A percentile compares a stretch with the other conserved stretches of the same genome.
Evolutionary conservation across 208 protist species (phyloP).

Genomic region (Crithidia bombi): DNA sequence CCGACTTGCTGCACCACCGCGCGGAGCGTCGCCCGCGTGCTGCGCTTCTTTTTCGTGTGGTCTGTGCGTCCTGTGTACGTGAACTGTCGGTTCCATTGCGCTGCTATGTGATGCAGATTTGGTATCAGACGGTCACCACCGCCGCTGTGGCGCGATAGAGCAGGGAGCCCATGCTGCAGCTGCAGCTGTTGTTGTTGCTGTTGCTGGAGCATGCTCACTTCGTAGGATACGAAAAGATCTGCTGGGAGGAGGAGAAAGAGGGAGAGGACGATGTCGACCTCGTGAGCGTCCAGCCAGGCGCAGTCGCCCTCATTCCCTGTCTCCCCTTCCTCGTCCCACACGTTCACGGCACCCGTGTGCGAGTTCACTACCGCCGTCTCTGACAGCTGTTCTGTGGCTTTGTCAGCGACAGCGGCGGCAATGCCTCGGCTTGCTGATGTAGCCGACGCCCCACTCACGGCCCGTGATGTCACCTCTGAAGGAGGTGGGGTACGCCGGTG

Average conservation of each 20-base stretch:
- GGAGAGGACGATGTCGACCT: constrained; percentile 38
- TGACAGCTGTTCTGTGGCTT: too few relatives aligned
- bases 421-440: too few relatives aligned
- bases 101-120: constrained; percentile 1
- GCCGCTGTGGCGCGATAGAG: not conserved
- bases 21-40: not conserved
- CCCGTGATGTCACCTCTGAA: not conserved
- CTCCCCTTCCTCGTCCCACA: not conserved
- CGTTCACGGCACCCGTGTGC: not conserved
- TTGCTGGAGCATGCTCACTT: constrained; percentile 36
- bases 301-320: constrained; percentile 11
- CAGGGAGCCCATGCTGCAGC: not conserved
- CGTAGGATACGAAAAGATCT: constrained; percentile 82
- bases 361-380: not conserved
- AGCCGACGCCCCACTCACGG: constrained; percentile 4
- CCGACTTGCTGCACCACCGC: not conserved
- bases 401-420: too few relatives aligned
- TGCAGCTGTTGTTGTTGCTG: constrained; percentile 21
- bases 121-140: not conserved
- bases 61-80: constrained; percentile 1
- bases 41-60: not conserved
- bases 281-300: constrained; percentile 33
- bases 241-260: constrained; percentile 69
- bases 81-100: constrained; percentile 24
- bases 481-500: not conserved